Evolutionary conservation across 176 grass and related monocot species (phyloP).

Genomic region (Hyparrhenia diplandra): DNA sequence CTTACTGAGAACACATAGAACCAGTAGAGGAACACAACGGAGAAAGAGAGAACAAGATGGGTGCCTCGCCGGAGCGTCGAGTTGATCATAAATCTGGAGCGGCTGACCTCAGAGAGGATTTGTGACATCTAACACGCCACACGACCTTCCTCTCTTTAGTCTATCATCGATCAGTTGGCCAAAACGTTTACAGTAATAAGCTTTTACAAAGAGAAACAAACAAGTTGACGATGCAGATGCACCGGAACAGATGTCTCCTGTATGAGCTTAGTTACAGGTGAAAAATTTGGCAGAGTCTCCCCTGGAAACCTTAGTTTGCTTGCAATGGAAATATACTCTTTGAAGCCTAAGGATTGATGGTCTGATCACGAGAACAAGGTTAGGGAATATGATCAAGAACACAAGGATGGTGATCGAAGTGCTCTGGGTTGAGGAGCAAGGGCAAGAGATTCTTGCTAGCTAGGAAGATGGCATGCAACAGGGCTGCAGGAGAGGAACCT

Average conservation of each 20-base stretch:
- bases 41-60: slow-evolving; percentile 93
- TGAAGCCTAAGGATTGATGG: background rate
- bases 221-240: background rate
- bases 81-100: slow-evolving; percentile 60
- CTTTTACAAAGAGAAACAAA: background rate
- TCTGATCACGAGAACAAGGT: too few relatives aligned
- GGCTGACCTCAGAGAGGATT: slow-evolving; percentile 50
- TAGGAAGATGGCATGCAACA: background rate
- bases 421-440: background rate
- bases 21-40: slow-evolving; percentile 90
- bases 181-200: background rate
- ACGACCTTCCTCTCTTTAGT: slow-evolving; percentile 5
- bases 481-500: background rate
- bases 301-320: background rate
- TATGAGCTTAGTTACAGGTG: background rate
- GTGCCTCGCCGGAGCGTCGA: slow-evolving; percentile 54
- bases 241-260: background rate
- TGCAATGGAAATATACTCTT: background rate
- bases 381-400: background rate
- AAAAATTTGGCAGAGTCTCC: slow-evolving; percentile 14
- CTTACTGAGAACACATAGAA: slow-evolving; percentile 82
- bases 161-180: slow-evolving; percentile 6
- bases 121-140: slow-evolving; percentile 45
- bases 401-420: background rate
- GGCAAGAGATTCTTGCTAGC: background rate